Base-by-base conservation (phyloP, 768 basidiomycete species). In the Kwoniella bestiolae region DNA sequence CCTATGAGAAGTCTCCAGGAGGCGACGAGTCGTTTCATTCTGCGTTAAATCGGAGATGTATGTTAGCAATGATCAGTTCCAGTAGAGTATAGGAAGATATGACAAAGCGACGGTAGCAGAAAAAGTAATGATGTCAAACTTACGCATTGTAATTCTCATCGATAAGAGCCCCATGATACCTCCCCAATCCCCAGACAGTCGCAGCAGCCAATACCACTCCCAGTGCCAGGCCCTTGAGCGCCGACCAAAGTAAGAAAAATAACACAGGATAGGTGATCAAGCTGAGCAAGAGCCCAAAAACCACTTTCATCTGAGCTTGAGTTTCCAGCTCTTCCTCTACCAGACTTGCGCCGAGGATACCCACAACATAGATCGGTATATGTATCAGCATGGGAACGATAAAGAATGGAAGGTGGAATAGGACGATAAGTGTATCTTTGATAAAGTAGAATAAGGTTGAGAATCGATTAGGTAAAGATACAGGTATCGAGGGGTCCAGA, bases 1-100 rank as follows among this genome's bases (percentile, higher is more conserved):
- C 94, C 96, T 68, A 97, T 86, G 14, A 99, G 86, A n/a, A 96
- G 88, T 59, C 92, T 89, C 94, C 95, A 99, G n/a, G 94, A 88
- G 5, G 94, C 91, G 18, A 90, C 85, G 52, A 95, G 85, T 45
- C 90, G 91, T 81, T 94, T 95, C 53, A 88, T 87, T 31, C 93
- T 93, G 75, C 65, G 41, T 44, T 63, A n/a, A n/a, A 26, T 45
- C 23, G 16, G 41, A 47, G 9, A 21, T 1, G 3, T 38, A 1
- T 23, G 29, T 53, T 28, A 50, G 49, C 21, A 50, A 28, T 9
- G 18, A n/a, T 29, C 26, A 31, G 18, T 18, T 25, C 25, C 18
- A 35, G 6, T n/a, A n/a, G n/a, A n/a, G n/a, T n/a, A n/a, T n/a
- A n/a, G n/a, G n/a, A n/a, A n/a, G n/a, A n/a, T n/a, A n/a, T n/a